These are phyloP conservation scores for Hypoxylon crocopeplum DNA, from an alignment of 495 filamentous ascomycete genomes.

Conservation along the genomic window DNA sequence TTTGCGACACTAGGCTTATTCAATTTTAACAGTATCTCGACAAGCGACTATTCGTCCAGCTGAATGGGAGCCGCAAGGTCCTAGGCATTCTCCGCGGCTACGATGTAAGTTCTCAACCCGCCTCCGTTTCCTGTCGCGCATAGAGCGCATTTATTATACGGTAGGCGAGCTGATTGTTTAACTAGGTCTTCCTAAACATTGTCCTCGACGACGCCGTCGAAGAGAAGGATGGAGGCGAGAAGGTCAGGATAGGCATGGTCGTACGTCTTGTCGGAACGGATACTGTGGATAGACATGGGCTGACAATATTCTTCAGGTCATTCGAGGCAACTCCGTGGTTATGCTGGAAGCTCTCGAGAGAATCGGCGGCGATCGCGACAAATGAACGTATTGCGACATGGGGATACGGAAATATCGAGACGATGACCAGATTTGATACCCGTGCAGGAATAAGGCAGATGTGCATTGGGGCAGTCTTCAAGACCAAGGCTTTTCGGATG, in stretches of 20 bases:
- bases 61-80: conserved; percentile 97
- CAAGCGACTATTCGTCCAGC: conserved; percentile 95
- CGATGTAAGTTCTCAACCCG: conserved; percentile 69
- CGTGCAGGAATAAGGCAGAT: conserved; percentile 5
- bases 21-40: conserved; percentile 82
- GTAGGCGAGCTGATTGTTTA: background rate
- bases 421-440: conserved; percentile 23
- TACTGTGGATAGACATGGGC: background rate
- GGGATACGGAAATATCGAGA: conserved; percentile 1
- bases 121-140: background rate
- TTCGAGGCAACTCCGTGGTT: conserved; percentile 93
- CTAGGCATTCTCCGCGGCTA: conserved; percentile 93
- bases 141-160: background rate
- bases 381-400: conserved; percentile 25
- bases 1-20: conserved; percentile 3
- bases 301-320: conserved; percentile 54
- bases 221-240: conserved; percentile 91
- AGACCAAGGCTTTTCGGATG: background rate
- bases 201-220: conserved; percentile 98
- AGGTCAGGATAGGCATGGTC: conserved; percentile 89
- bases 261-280: conserved; percentile 58
- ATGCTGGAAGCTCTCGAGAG: conserved; percentile 85
- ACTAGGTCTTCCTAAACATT: conserved; percentile 96
- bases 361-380: conserved; percentile 57
- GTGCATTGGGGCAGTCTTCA: conserved; percentile 4